Base-by-base conservation (phyloP, 2,329 filamentous ascomycete species). In the Aspergillus caelatus region DNA sequence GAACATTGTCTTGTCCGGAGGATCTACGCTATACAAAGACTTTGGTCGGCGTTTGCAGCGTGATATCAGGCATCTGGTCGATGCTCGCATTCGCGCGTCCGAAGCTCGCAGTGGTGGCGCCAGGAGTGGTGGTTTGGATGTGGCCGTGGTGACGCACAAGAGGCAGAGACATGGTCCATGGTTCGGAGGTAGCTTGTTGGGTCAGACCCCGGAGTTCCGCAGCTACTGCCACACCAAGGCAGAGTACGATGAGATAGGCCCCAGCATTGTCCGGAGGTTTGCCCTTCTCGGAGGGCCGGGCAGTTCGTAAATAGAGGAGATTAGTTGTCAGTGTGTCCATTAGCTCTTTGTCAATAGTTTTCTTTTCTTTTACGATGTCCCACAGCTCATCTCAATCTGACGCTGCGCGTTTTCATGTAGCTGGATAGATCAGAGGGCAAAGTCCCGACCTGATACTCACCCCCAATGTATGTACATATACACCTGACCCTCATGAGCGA, bases 1-100 rank as follows among this genome's bases (percentile, higher is more conserved):
- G 88, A 99, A 99, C 82, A 99, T 99, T 81, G 95, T 99, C 41
- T 85, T 99, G 43, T 98, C 94, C 4, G 95, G 95, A 77, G 95
- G 95, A 72, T 97, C 94, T 71, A 99, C 95, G 26, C 84, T 99
- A 66, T 99, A 98, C 87, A 97, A 98, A 82, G 94, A 99, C 81
- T 99, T 99, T 80, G 95, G 95, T 30, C 89, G 95, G 70, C 89
- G 95, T 77, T 85, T 99, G 83, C 96, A 99, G 82, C 89, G 95
- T 76, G 96, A 99, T 76, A 99, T 99, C 76, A 92, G 95, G 81
- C 93, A 97, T 76, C 82, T 99, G 63, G 95, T 98, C 48, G 95
- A 99, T 75, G 93, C 90, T 21, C 88, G 95, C 71, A 97, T 99
- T 76, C 89, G 91, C 72, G 93, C 93, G 21, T 97, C 93, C 65